phyloP scores from a whole-genome alignment of 306 rosid species.

The Spatholobus suberectus region DNA sequence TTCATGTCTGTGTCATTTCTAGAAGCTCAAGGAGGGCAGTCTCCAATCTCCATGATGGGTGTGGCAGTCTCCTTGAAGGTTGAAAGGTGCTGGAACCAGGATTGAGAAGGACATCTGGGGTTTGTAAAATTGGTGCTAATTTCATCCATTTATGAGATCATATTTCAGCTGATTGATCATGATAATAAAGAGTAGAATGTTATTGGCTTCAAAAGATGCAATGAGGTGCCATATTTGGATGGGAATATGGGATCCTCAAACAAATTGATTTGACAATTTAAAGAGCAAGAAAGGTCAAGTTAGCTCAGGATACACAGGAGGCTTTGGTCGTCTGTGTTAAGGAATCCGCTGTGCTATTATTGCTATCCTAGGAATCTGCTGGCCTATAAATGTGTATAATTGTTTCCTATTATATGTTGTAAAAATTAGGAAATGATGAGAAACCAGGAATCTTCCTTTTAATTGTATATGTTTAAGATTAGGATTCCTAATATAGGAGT shows the following conservation, averaged over 20 bases:
- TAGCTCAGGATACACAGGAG: background rate
- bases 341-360: background rate
- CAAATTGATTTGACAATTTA: background rate
- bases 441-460: background rate
- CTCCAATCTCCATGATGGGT: background rate
- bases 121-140: background rate
- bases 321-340: background rate
- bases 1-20: constrained; percentile 20
- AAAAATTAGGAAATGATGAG: background rate
- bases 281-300: background rate
- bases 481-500: background rate
- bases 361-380: background rate
- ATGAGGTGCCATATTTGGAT: background rate
- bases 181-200: background rate
- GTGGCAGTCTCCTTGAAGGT: background rate
- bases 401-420: background rate
- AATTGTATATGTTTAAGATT: background rate
- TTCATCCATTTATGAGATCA: background rate
- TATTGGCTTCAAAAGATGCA: constrained; percentile 16
- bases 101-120: background rate
- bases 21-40: background rate
- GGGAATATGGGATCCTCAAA: background rate
- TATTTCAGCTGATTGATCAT: constrained; percentile 2
- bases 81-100: background rate
- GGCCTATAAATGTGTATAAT: background rate